phyloP scores from a whole-genome alignment of 441 rosid species.

The Syzygium syzygioides region DNA sequence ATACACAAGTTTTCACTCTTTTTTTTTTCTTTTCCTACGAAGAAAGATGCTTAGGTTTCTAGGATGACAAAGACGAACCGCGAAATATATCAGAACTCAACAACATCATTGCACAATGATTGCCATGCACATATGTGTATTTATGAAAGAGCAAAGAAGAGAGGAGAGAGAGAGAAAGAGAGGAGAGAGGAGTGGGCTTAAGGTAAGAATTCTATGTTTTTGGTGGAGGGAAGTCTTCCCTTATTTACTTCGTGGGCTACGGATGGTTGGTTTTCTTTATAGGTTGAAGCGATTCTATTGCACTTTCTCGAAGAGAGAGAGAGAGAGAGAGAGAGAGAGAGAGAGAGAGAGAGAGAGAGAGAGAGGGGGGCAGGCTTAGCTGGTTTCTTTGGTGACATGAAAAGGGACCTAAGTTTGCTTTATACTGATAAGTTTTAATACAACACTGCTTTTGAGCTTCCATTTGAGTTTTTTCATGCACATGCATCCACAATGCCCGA shows the following conservation, averaged over 20 bases:
- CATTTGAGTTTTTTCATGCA: slow-evolving; percentile 30
- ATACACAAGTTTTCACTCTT: not conserved
- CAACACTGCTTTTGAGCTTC: slow-evolving; percentile 14
- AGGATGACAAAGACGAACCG: not conserved
- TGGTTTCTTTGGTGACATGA: slow-evolving; percentile 35
- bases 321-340: slow-evolving; percentile 3
- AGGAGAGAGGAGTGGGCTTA: slow-evolving; percentile 1
- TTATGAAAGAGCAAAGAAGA: not conserved
- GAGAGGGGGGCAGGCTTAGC: slow-evolving; percentile 10
- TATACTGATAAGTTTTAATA: slow-evolving; percentile 27
- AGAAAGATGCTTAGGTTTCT: not conserved
- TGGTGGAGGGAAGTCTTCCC: not conserved
- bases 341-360: slow-evolving; percentile 24
- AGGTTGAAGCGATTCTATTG: slow-evolving; percentile 36
- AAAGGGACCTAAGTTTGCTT: slow-evolving; percentile 30
- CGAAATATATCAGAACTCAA: not conserved
- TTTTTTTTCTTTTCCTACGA: not conserved
- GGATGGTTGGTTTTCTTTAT: slow-evolving; percentile 52
- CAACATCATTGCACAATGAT: slow-evolving; percentile 6
- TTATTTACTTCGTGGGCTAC: slow-evolving; percentile 9
- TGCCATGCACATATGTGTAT: not conserved
- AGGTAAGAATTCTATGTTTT: slow-evolving; percentile 19
- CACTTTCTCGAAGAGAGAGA: slow-evolving; percentile 35
- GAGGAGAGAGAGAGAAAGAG: not conserved
- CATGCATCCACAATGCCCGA: slow-evolving; percentile 27